Evolutionary conservation across 345 rosid genomes (phyloP).

Genomic region (Trapa bicornis): DNA sequence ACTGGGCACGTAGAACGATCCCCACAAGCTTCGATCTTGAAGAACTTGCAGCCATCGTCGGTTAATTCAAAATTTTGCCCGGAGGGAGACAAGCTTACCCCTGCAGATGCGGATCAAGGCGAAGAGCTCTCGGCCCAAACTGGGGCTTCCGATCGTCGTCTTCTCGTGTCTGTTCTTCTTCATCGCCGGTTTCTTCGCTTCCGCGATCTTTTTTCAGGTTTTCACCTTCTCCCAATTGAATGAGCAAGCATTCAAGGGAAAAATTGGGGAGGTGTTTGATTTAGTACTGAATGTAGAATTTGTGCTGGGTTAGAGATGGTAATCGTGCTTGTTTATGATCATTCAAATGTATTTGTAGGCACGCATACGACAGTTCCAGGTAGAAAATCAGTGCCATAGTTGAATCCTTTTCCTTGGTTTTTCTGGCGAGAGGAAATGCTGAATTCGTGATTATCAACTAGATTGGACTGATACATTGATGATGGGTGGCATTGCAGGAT

Average conservation of each 20-base stretch:
- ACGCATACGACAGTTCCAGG: too few species aligned
- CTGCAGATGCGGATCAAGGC: conserved; percentile 45
- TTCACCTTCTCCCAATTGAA: too few species aligned
- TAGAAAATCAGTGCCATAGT: too few species aligned
- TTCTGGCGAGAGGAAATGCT: not conserved
- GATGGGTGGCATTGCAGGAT: conserved; percentile 22
- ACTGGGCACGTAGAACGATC: not conserved
- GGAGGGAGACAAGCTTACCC: not conserved
- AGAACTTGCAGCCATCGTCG: not conserved
- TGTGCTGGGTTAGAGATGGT: not conserved
- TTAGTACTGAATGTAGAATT: not conserved
- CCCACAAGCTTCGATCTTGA: not conserved
- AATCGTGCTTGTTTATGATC: not conserved
- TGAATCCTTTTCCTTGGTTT: too few species aligned
- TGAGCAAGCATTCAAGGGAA: too few species aligned
- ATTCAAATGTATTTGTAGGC: not conserved
- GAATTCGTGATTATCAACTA: not conserved
- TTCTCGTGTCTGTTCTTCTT: conserved; percentile 46
- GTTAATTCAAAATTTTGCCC: too few species aligned
- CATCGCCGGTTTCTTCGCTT: conserved; percentile 51
- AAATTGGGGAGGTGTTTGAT: too few species aligned
- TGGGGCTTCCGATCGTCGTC: conserved; percentile 36
- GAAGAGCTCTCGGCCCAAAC: conserved; percentile 27
- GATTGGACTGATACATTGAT: not conserved
- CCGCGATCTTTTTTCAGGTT: conserved; percentile 7